phyloP scores from a whole-genome alignment of 73 alveolate species.

The Effrenium voratum region DNA sequence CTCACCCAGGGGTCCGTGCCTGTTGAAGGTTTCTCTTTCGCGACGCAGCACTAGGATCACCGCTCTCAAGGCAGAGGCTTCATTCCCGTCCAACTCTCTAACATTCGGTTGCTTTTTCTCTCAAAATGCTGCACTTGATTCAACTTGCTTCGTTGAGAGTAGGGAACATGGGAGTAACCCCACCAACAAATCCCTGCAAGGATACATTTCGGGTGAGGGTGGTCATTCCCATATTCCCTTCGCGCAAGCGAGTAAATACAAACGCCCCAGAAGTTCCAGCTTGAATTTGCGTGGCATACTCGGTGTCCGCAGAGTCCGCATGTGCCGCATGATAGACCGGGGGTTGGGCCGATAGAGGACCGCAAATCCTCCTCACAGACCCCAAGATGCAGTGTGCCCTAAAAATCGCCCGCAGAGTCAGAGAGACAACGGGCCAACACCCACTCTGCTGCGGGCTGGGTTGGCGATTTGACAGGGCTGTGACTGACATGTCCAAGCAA shows the following conservation, averaged over 20 bases:
- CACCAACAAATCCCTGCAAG: background rate
- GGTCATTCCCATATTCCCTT: background rate
- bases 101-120: background rate
- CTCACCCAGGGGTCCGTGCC: background rate
- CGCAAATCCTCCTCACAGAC: no score
- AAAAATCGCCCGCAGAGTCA: no score
- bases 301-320: no score
- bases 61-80: background rate
- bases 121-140: background rate
- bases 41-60: constrained; percentile 37
- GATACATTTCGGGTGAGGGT: background rate
- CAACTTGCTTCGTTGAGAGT: background rate
- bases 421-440: no score
- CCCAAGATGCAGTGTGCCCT: no score
- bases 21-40: background rate
- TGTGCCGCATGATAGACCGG: no score
- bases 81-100: background rate
- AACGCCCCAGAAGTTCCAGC: background rate
- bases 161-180: background rate
- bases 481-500: no score
- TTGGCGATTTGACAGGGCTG: no score
- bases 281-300: no score
- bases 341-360: no score
- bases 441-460: no score
- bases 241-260: background rate